Evolutionary conservation across 495 filamentous ascomycete genomes (phyloP).

Genomic region (Xylaria longipes): DNA sequence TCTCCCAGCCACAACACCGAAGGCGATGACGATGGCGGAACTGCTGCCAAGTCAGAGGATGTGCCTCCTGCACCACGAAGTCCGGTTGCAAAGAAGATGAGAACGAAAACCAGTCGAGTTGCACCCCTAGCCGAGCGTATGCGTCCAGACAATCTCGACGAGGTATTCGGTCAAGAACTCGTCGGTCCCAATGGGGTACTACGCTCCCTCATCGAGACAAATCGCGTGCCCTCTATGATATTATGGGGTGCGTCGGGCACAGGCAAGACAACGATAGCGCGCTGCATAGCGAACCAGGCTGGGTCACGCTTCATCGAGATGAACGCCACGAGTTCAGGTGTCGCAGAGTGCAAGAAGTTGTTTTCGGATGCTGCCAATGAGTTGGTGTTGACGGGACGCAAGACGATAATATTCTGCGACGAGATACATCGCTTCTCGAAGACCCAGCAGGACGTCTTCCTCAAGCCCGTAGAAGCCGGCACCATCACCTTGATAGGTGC

Average conservation of each 20-base stretch:
- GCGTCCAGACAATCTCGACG: slow-evolving; percentile 82
- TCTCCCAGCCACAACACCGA: slow-evolving; percentile 33
- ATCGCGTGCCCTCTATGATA: slow-evolving; percentile 91
- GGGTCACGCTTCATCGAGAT: slow-evolving; percentile 92
- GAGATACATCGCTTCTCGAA: slow-evolving; percentile 97
- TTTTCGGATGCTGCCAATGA: slow-evolving; percentile 87
- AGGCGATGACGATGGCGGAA: slow-evolving; percentile 24
- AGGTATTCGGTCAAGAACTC: slow-evolving; percentile 89
- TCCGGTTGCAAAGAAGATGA: slow-evolving; percentile 61
- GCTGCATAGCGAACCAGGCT: slow-evolving; percentile 84
- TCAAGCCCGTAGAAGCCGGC: slow-evolving; percentile 91
- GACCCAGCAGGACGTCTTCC: slow-evolving; percentile 91
- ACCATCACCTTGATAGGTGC: slow-evolving; percentile 92
- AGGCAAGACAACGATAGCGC: slow-evolving; percentile 95
- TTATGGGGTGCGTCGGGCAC: slow-evolving; percentile 92
- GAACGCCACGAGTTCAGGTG: slow-evolving; percentile 88
- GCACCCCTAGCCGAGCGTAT: slow-evolving; percentile 93
- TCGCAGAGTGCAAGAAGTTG: slow-evolving; percentile 94
- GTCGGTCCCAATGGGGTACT: slow-evolving; percentile 85
- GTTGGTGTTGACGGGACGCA: slow-evolving; percentile 78
- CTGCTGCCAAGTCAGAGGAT: slow-evolving; percentile 31
- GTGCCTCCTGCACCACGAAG: slow-evolving; percentile 29
- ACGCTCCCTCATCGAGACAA: slow-evolving; percentile 86
- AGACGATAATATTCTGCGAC: slow-evolving; percentile 97
- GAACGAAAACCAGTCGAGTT: slow-evolving; percentile 69